Percentiles rank a stretch among this genome's conserved stretches.
Conservation (phyloP, 768 basidiomycete species). For the Trametes cinnabarina region DNA sequence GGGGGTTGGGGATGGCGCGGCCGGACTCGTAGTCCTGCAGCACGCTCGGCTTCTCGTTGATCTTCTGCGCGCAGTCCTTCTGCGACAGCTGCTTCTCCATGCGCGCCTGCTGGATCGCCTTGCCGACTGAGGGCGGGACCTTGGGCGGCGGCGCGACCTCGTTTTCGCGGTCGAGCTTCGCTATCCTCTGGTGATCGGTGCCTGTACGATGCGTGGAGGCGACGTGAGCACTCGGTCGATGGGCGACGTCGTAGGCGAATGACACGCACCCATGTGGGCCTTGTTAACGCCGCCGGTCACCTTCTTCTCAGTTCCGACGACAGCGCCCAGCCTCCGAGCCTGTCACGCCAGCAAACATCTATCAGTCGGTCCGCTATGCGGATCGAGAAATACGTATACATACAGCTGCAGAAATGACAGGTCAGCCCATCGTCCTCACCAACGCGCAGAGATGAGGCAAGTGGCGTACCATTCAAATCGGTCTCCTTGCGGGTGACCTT, state of each 20-base stretch:
- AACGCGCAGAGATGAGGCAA: neutral
- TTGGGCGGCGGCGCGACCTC: conserved; percentile 92
- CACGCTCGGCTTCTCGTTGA: conserved; percentile 89
- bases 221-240: neutral
- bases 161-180: conserved; percentile 92
- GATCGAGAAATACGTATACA: conserved; percentile 26
- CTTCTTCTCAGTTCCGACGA: conserved; percentile 85
- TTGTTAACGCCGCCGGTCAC: conserved; percentile 68
- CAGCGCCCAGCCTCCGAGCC: conserved; percentile 75
- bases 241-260: neutral
- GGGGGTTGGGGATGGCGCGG: conserved; percentile 81
- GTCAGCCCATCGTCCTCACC: neutral
- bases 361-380: conserved; percentile 8
- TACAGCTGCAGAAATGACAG: conserved; percentile 46
- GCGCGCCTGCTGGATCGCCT: conserved; percentile 81
- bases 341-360: conserved; percentile 27
- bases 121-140: conserved; percentile 68
- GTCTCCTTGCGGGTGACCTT: conserved; percentile 62
- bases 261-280: conserved; percentile 60
- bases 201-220: conserved; percentile 51
- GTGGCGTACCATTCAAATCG: conserved; percentile 52
- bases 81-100: conserved; percentile 78
- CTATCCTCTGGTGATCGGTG: conserved; percentile 91
- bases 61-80: conserved; percentile 89
- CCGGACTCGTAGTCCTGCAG: conserved; percentile 89